Percentiles rank a stretch among this genome's conserved stretches.
Conservation (phyloP, 1,284 basidiomycete species). For the Bondarzewia mesenterica region DNA sequence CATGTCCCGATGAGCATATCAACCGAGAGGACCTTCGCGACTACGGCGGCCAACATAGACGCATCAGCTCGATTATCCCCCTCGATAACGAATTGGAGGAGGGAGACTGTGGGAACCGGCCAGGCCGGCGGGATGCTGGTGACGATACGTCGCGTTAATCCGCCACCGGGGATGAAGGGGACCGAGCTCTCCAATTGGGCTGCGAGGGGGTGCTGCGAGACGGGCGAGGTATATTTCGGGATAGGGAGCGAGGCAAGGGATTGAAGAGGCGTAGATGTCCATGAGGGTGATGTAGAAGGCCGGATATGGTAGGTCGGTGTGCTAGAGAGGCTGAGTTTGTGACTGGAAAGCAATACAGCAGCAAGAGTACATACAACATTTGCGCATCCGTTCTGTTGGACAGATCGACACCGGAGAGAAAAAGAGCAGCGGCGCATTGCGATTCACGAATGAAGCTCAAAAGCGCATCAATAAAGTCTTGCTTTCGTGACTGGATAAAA, state of each 20-base stretch:
- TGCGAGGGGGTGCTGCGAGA: conserved; percentile 25
- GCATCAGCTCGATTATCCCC: conserved; percentile 77
- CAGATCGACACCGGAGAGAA: conserved; percentile 69
- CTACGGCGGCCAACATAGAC: conserved; percentile 46
- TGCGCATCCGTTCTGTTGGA: conserved; percentile 68
- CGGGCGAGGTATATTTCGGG: conserved; percentile 40
- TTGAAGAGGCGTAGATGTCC: conserved; percentile 31
- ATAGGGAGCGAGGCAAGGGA: conserved; percentile 36
- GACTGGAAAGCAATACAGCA: neutral
- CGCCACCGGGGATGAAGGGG: conserved; percentile 70
- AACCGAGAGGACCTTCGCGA: conserved; percentile 38
- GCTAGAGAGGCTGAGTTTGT: conserved; percentile 22
- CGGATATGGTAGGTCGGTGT: conserved; percentile 52
- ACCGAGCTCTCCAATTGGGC: conserved; percentile 24
- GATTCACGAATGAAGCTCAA: conserved; percentile 44
- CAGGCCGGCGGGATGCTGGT: conserved; percentile 45
- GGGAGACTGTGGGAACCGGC: conserved; percentile 44
- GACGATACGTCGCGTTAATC: conserved; percentile 60
- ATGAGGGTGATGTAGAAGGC: conserved; percentile 30
- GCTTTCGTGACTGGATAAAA: conserved; percentile 49
- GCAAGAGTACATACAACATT: conserved; percentile 54
- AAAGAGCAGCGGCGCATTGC: conserved; percentile 42
- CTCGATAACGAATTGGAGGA: conserved; percentile 66
- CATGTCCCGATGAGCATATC: conserved; percentile 31
- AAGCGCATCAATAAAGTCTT: conserved; percentile 53